phyloP scores from a whole-genome alignment of 495 filamentous ascomycete genomes.

The Aspergillus affinis region DNA sequence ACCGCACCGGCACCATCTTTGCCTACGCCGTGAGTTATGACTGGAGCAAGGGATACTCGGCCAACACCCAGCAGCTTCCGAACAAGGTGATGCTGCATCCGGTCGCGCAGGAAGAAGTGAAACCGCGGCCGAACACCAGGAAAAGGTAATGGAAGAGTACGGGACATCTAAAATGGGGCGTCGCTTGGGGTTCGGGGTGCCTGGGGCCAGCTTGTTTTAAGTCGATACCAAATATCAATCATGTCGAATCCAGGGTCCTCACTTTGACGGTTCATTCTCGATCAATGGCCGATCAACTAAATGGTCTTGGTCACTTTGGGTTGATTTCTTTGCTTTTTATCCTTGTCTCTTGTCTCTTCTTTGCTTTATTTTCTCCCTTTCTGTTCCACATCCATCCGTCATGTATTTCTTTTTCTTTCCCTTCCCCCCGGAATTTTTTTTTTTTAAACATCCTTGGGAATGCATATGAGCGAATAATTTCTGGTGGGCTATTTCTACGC shows the following conservation, averaged over 20 bases:
- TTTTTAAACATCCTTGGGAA: conserved; percentile 13
- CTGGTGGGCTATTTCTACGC: background rate
- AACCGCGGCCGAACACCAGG: conserved; percentile 69
- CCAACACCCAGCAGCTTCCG: conserved; percentile 64
- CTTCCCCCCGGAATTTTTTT: background rate
- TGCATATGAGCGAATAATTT: conserved; percentile 23
- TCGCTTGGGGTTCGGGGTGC: conserved; percentile 8
- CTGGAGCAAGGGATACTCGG: conserved; percentile 86
- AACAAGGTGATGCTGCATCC: conserved; percentile 89
- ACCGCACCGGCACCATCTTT: conserved; percentile 73
- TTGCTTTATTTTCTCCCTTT: background rate
- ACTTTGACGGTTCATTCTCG: too few species aligned
- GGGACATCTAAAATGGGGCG: conserved; percentile 3
- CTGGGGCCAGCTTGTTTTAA: background rate
- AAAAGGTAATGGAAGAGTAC: conserved; percentile 56
- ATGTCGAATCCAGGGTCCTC: too few species aligned
- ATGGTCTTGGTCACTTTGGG: background rate
- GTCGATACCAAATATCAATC: background rate
- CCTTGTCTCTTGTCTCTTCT: background rate
- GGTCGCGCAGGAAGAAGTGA: conserved; percentile 74
- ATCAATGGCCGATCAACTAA: background rate
- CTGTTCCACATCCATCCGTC: too few species aligned
- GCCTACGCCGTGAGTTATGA: conserved; percentile 93
- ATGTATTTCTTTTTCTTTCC: background rate
- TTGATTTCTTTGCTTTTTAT: conserved; percentile 2